Evolutionary conservation across 23 red algal genomes (phyloP).

Genomic region (Gracilariopsis chorda): DNA sequence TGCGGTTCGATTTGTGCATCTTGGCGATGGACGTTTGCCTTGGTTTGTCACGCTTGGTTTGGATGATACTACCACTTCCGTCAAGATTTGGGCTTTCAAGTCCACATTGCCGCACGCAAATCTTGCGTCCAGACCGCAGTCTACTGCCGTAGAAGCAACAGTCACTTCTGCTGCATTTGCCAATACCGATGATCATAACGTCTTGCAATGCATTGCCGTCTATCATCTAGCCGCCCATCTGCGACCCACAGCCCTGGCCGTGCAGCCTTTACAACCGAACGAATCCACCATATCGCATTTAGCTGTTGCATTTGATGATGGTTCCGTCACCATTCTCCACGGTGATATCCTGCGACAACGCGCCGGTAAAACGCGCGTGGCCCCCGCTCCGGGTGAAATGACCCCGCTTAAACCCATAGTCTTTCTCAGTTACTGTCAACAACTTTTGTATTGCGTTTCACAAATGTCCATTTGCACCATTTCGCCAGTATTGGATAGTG

Average conservation of each 20-base stretch:
- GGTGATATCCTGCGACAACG: constrained; percentile 37
- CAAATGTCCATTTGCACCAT: constrained; percentile 27
- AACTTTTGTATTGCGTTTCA: constrained; percentile 52
- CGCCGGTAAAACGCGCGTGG: constrained; percentile 17
- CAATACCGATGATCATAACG: neutral
- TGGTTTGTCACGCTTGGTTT: constrained; percentile 32
- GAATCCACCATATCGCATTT: neutral
- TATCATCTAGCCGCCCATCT: constrained; percentile 8
- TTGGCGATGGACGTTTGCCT: neutral
- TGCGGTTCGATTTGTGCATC: constrained; percentile 3
- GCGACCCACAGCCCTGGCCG: constrained; percentile 25
- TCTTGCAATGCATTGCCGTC: constrained; percentile 23
- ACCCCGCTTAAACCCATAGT: constrained; percentile 24
- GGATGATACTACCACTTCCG: neutral
- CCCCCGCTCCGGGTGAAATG: constrained; percentile 65
- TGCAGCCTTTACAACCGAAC: neutral
- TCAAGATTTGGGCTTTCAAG: constrained; percentile 40
- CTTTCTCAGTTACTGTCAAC: constrained; percentile 11
- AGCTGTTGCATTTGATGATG: constrained; percentile 64
- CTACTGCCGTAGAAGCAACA: neutral
- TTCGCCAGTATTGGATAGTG: neutral
- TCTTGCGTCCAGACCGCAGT: neutral
- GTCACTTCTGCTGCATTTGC: neutral
- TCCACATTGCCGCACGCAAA: neutral
- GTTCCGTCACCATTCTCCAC: constrained; percentile 28